Percentiles rank a stretch among this genome's conserved stretches.
These are phyloP conservation scores for Microstegium vimineum DNA, from an alignment of 176 grass and related monocot species.

Conservation along the genomic window DNA sequence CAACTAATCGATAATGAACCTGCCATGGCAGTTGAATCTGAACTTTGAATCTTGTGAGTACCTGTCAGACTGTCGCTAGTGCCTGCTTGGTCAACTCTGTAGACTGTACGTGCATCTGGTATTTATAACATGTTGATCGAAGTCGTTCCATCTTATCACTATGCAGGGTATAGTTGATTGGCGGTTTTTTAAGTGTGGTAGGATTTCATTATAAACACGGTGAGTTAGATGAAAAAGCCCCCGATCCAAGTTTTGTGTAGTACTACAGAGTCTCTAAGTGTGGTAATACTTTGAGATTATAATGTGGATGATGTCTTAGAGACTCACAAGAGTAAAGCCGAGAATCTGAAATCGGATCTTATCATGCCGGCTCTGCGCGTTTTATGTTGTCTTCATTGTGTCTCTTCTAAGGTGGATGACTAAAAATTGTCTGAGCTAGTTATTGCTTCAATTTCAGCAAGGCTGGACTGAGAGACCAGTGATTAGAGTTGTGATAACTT, in stretches of 20 bases:
- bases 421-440: too few relatives aligned
- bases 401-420: not conserved
- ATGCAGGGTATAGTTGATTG: not conserved
- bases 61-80: not conserved
- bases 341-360: not conserved
- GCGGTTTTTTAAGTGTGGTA: not conserved
- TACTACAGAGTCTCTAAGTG: too few relatives aligned
- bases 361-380: not conserved
- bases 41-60: not conserved
- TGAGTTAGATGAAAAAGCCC: too few relatives aligned
- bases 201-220: too few relatives aligned
- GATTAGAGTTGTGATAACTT: too few relatives aligned
- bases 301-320: too few relatives aligned
- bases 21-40: constrained; percentile 20
- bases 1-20: constrained; percentile 9
- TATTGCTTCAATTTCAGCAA: too few relatives aligned
- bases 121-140: not conserved
- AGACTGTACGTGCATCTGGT: not conserved
- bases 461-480: too few relatives aligned
- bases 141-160: constrained; percentile 3
- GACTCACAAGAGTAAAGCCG: not conserved
- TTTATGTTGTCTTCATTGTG: not conserved
- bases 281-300: too few relatives aligned
- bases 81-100: not conserved
- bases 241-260: too few relatives aligned